Base-by-base conservation (phyloP, 352 stramenopile genomes). In the Globisporangium recalcitrans region DNA sequence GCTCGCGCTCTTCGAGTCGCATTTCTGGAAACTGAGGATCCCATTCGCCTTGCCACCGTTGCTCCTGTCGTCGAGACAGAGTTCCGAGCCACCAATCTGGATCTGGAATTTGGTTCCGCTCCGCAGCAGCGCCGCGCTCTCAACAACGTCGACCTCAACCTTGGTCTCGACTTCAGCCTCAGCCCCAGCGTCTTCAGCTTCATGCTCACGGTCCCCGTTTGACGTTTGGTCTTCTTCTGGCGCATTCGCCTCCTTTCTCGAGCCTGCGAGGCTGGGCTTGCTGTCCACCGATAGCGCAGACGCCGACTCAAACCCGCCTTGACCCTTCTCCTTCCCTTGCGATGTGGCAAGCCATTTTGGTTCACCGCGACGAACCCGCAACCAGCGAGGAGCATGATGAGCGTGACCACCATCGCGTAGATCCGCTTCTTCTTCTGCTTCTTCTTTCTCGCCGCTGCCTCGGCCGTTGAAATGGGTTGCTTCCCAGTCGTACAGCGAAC, bases 91-190 rank as follows among this genome's bases (percentile, higher is more conserved):
- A 4, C 5, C 19, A 8, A 56, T 6, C 6, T 55, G 27, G 29
- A 61, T 65, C 38, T 47, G 51, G 31, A 65, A 65, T 13, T 5
- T 38, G 19, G 29, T 53, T 8, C 60, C 52, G 34, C 60, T 65
- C 6, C 14, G 60, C 22, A 60, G 3, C 4, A 65, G 9, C 19
- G 52, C 24, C 7, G 46, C 29, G 4, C 36, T n/a, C 13, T 44
- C 36, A 7, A 44, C 36, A 10, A 49, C 24, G 1, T 51, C 42
- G 5, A 31, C 19, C 19, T 40, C 19, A 24, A 13, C 16, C 14
- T 22, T 31, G 21, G 19, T 3, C 36, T n/a, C 8, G 14, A 14
- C 0, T 7, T 40, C 34, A 16, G 36, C 16, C 4, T 44, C 26
- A 55, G 49, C 27, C 8, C 14, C 49, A 26, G 27, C 7, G 10